Base-by-base conservation (phyloP, 805 yeast species). In the Jamesozyma spencerorum region DNA sequence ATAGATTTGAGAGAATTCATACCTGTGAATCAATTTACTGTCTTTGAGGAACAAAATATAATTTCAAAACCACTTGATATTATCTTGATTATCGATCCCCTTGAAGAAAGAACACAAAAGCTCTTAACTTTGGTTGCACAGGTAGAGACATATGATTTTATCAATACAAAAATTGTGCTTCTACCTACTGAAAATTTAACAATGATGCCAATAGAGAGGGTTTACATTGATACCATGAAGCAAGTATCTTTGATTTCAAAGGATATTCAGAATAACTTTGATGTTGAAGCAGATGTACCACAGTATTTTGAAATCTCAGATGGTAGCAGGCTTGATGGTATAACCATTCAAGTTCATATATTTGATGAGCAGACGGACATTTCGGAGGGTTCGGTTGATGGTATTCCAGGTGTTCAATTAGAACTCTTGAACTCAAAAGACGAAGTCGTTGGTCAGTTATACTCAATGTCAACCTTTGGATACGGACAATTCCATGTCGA, bases 381-480 rank as follows among this genome's bases (percentile, higher is more conserved):
- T 6, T 47, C 56, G 18, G 49, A 51, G 36, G 48, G 53, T 17
- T 47, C 40, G 15, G 52, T 62, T 10, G 57, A 58, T 38, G 60
- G 59, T 0, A 33, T 65, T 1, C 64, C 72, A 0, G 79, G 84
- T 0, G 63, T 72, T 0, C 84, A 82, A 1, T 50, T 80, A 13
- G 65, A 70, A 3, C 51, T 85, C 3, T 66, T 57, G 5, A 49
- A 56, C 42, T 18, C 45, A 10, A 11, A 36, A 4, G 49, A 42
- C 10, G 38, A 47, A 6, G 43, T 51, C 5, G 43, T 57, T 12
- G 64, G 71, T 1, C 85, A 79, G 47, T 81, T 95, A 0, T 66
- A 63, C 30, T 77, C 87, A 1, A 83, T 90, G 92, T 72, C 79
- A 1, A 80, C 83, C 31, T 66, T 81, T 46, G 97, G 97, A 0